Evolutionary conservation across 148 eudicot genomes (phyloP).

Genomic region (Fallopia convolvulus): DNA sequence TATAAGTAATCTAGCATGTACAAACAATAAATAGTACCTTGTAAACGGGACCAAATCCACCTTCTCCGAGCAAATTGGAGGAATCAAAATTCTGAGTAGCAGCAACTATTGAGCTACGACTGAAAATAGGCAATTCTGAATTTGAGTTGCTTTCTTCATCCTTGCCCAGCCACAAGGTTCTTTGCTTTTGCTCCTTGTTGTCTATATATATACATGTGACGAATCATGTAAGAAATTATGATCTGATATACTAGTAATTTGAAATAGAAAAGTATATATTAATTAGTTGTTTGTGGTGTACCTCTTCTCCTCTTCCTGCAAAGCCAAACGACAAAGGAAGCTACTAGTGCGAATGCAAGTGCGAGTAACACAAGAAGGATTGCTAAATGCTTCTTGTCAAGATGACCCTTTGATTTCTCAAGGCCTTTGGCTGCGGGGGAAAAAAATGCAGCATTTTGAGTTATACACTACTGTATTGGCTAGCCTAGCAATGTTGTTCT

Average conservation of each 20-base stretch:
- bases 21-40: not conserved
- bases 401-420: not conserved
- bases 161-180: conserved; percentile 2
- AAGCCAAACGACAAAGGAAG: not conserved
- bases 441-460: not conserved
- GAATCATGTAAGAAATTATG: no score
- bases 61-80: conserved; percentile 1
- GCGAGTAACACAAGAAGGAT: not conserved
- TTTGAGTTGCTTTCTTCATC: not conserved
- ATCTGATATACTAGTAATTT: not conserved
- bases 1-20: not conserved
- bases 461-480: not conserved
- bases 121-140: conserved; percentile 1
- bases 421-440: not conserved
- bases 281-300: not conserved
- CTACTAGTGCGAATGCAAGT: not conserved
- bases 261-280: not conserved
- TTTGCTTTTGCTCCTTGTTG: not conserved
- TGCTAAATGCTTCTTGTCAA: not conserved
- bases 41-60: conserved; percentile 13
- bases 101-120: not conserved
- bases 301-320: conserved; percentile 9
- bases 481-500: not conserved
- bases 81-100: not conserved
- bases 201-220: not conserved